These are phyloP conservation scores for Berkeleyomyces rouxiae DNA, from an alignment of 2,329 filamentous ascomycete species.

Conservation along the genomic window DNA sequence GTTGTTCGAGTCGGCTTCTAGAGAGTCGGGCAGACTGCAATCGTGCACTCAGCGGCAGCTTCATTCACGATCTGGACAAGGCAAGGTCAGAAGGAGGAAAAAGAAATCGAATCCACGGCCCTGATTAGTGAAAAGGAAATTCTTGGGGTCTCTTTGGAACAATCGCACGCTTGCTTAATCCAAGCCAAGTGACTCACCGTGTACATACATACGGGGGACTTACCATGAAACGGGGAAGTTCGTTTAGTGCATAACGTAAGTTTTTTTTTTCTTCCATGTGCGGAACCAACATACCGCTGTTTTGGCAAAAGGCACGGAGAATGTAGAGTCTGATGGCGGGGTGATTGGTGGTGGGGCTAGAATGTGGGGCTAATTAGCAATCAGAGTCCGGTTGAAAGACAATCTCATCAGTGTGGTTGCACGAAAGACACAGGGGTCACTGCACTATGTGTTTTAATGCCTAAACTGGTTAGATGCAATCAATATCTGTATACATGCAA, in stretches of 20 bases:
- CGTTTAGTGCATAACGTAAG: neutral
- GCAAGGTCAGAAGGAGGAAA: neutral
- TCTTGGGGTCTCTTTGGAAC: neutral
- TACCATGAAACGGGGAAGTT: neutral
- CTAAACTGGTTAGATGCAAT: neutral
- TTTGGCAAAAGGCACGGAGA: neutral
- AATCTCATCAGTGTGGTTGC: slow-evolving; percentile 1
- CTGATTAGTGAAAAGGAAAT: neutral
- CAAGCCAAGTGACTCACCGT: neutral
- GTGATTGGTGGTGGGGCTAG: neutral
- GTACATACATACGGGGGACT: neutral
- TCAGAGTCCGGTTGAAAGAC: neutral
- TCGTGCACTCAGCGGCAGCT: neutral
- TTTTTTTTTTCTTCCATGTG: neutral
- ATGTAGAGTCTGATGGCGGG: neutral
- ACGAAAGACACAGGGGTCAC: neutral
- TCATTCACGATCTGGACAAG: slow-evolving; percentile 5
- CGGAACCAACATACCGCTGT: neutral
- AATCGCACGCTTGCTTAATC: neutral
- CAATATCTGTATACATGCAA: neutral
- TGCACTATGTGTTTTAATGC: neutral
- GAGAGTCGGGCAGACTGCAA: slow-evolving; percentile 5
- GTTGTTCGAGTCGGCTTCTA: neutral
- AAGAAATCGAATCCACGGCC: neutral
- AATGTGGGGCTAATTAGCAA: neutral